Evolutionary conservation across 306 rosid species (phyloP), one percentile per base, ranked within the genome.

Genomic region (Acacia acuminata): DNA sequence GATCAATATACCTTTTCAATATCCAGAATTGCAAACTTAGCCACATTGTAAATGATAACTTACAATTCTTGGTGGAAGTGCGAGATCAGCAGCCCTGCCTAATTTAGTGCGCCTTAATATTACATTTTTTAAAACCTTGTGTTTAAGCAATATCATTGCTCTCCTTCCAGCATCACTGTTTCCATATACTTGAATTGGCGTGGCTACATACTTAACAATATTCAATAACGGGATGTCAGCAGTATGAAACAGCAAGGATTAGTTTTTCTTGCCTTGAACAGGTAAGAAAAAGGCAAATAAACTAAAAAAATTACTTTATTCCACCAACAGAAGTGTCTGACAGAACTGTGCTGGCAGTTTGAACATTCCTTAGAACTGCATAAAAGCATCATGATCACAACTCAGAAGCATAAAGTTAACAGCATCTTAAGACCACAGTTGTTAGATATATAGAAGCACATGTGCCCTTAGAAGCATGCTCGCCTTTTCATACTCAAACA

Each of bases 261-360:
- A 19, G 45, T 68, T 44, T 36, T 67, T 61, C 77, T 85, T 67
- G 40, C 47, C 79, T 42, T 42, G 43, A 30, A 48, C 30, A 77
- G 47, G 66, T 74, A 61, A 58, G 58, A 68, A 86, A 43, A 50
- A 43, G 56, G 65, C 67, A 25, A 68, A 76, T 17, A 22, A 68
- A 80, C 30, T 86, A 81, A 80, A 82, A 64, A 77, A 88, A 91
- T 87, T 85, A 93, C 99, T 82, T 91, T 96, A 77, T 96, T 93
- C 98, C 99, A 96, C 99, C 99, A 96, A 82, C 98, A 92, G 84
- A 93, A 96, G 84, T 96, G 99, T 55, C 98, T 88, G 76, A 88
- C 90, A 47, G 97, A 87, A 81, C 86, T 91, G 84, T 96, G 99
- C 45, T 71, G 79, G 87, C 98, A 96, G 80, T 80, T 72, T 14